Conservation (phyloP, 1,139 yeast genomes). For the Zhuliangozyma parablackwelliae region DNA sequence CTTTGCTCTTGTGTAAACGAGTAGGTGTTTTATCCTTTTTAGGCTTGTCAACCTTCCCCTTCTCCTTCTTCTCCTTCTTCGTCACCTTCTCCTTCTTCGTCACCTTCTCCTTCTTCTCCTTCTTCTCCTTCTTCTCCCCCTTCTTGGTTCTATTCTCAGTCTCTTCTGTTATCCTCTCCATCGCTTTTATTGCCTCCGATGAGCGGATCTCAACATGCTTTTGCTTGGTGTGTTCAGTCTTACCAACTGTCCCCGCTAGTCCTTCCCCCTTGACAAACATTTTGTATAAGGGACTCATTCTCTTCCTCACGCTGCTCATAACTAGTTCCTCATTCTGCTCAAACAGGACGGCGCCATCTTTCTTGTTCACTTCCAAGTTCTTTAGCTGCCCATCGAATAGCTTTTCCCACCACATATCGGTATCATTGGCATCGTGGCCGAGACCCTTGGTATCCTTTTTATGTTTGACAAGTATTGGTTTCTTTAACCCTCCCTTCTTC, state of each 20-base stretch:
- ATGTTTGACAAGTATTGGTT: constrained; percentile 85
- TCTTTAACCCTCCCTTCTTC: constrained; percentile 70
- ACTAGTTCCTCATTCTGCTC: constrained; percentile 42
- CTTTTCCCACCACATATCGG: constrained; percentile 96
- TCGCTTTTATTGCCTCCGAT: constrained; percentile 8
- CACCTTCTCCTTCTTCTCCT: constrained; percentile 15
- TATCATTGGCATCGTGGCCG: constrained; percentile 65
- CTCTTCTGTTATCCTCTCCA: constrained; percentile 12
- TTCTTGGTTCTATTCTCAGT: constrained; percentile 15
- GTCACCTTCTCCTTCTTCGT: constrained; percentile 18
- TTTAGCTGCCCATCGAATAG: constrained; percentile 90
- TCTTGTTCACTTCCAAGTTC: constrained; percentile 56
- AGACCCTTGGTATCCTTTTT: constrained; percentile 88
- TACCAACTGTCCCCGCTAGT: constrained; percentile 69
- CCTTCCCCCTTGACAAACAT: constrained; percentile 87
- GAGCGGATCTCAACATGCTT: constrained; percentile 14
- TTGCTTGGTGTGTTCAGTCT: constrained; percentile 19
- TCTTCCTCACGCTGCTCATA: constrained; percentile 32
- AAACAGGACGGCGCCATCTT: constrained; percentile 21
- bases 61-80: constrained; percentile 13
- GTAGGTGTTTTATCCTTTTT: constrained; percentile 10
- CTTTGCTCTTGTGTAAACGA: constrained; percentile 1
- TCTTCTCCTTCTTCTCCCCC: constrained; percentile 15
- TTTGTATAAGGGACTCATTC: constrained; percentile 57
- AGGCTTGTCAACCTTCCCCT: constrained; percentile 8